Base-by-base conservation (phyloP, 1,284 basidiomycete species). In the Wolfiporia cocos region DNA sequence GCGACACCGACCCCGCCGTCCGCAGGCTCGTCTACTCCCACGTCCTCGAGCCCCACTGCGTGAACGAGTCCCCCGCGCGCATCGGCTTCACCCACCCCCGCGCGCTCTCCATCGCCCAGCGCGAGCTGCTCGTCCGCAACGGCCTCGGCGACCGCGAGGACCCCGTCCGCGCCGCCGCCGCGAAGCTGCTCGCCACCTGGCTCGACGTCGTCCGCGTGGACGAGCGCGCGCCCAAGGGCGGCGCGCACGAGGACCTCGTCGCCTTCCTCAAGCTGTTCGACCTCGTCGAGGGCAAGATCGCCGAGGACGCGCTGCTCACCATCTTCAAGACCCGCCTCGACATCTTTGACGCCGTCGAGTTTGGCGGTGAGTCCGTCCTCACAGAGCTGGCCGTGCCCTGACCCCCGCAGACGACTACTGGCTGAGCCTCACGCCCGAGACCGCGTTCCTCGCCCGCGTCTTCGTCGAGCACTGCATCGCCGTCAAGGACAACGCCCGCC, bases 71-170 rank as follows among this genome's bases (percentile, higher is more conserved):
- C 6, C 46, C 48, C 21, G 40, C 44, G 18, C 59, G 69, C 15
- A 65, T 74, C 4, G 78, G 80, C 33, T 63, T 83, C 0, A 78
- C 76, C 2, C 79, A 85, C 52, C 84, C 87, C 2, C 74, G 81
- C 9, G 74, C 76, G 7, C 69, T 93, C 24, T 78, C 76, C 0
- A 84, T 90, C 18, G 71, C 78, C 0, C 88, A 93, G 60, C 76
- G 92, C 18, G 88, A 92, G 56, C 69, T 80, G 41, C 70, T 91
- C 18, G 77, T 93, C 12, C 77, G 81, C 34, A 81, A 87, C 49
- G 94, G 94, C 0, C 70, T 97, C 3, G 87, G 90, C 0, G 95
- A 97, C 62, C 74, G 94, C 36, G 93, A 96, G 51, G 76, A 80
- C 0, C 70, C 65, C n/a, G 93, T 98, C 4, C 73, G 86, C 30